phyloP scores from a whole-genome alignment of 345 rosid species.

The Toxicodendron radicans region DNA sequence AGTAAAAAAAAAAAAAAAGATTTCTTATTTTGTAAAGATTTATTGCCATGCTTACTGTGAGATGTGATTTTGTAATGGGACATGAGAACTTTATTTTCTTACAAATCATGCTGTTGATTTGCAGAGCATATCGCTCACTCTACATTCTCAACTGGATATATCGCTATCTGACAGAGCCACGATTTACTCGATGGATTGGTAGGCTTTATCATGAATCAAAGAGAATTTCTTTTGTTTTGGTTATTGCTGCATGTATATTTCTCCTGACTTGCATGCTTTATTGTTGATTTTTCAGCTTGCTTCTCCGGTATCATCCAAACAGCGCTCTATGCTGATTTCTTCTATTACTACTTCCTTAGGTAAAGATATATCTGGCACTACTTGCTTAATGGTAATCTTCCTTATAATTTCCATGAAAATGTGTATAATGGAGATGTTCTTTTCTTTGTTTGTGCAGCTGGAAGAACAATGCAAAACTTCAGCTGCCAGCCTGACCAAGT shows the following conservation, averaged over 20 bases:
- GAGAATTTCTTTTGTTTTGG: background rate
- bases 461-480: conserved; percentile 88
- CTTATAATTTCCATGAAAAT: background rate
- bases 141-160: conserved; percentile 91
- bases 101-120: conserved; percentile 8
- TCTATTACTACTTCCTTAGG: conserved; percentile 92
- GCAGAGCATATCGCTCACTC: conserved; percentile 84
- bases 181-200: conserved; percentile 81
- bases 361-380: conserved; percentile 21
- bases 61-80: background rate
- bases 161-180: conserved; percentile 66
- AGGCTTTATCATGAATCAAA: conserved; percentile 18
- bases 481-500: conserved; percentile 77
- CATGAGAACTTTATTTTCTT: background rate
- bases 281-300: conserved; percentile 56
- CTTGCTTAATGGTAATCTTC: background rate
- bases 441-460: conserved; percentile 51
- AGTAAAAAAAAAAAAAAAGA: background rate
- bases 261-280: conserved; percentile 13
- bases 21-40: background rate
- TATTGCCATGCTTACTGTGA: background rate
- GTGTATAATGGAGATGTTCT: background rate
- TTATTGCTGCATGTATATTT: conserved; percentile 1
- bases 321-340: conserved; percentile 89
- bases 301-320: conserved; percentile 83